A percentile compares a stretch with the other conserved stretches of the same genome.
These are phyloP conservation scores for Plenodomus biglobosus DNA, from an alignment of 2,329 filamentous ascomycete species.

Conservation along the genomic window DNA sequence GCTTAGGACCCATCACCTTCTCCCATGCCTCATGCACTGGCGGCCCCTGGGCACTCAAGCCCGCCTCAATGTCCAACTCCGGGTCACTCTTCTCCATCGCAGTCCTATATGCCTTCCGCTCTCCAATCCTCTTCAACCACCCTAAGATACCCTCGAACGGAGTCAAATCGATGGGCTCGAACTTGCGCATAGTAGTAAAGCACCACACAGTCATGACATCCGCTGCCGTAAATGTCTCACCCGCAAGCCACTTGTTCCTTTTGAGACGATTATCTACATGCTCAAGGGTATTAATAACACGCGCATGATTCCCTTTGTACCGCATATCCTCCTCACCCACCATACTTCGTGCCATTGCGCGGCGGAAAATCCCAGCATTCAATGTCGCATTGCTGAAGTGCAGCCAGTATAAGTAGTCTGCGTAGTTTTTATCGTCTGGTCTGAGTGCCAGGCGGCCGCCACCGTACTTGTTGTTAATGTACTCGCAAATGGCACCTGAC, in stretches of 20 bases:
- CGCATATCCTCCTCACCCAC: slow-evolving; percentile 39
- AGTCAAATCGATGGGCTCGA: slow-evolving; percentile 45
- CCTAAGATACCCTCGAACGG: slow-evolving; percentile 34
- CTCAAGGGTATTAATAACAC: slow-evolving; percentile 46
- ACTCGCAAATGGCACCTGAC: slow-evolving; percentile 62
- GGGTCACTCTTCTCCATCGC: slow-evolving; percentile 62
- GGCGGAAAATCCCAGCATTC: slow-evolving; percentile 41
- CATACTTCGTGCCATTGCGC: slow-evolving; percentile 34
- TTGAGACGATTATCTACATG: slow-evolving; percentile 54
- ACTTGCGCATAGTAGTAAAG: slow-evolving; percentile 63
- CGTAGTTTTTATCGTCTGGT: slow-evolving; percentile 54
- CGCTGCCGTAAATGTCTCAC: slow-evolving; percentile 63
- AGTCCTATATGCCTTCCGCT: slow-evolving; percentile 38
- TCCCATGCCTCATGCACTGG: slow-evolving; percentile 17
- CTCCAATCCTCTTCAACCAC: slow-evolving; percentile 32
- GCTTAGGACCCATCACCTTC: slow-evolving; percentile 27
- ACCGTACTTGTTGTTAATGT: slow-evolving; percentile 58
- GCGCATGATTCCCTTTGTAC: slow-evolving; percentile 35
- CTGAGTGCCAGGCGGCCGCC: slow-evolving; percentile 52
- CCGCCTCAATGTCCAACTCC: slow-evolving; percentile 39
- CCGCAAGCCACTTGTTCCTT: slow-evolving; percentile 58
- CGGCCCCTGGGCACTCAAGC: slow-evolving; percentile 33
- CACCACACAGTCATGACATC: slow-evolving; percentile 66
- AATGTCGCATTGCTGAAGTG: slow-evolving; percentile 55
- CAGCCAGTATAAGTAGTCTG: slow-evolving; percentile 67